Conservation (phyloP, 305 asterid genomes). For the Lippia alba region DNA sequence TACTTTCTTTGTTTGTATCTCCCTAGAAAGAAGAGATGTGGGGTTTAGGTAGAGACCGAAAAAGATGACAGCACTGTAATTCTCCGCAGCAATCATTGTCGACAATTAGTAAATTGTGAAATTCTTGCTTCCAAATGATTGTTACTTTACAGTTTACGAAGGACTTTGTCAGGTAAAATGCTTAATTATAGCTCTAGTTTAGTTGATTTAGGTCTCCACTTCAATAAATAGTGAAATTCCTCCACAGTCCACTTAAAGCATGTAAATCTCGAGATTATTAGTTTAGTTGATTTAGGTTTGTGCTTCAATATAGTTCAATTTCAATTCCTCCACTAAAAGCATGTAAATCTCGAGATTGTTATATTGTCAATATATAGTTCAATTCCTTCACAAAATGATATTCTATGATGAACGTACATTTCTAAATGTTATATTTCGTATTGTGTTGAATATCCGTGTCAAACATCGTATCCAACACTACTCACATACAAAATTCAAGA, state of each 20-base stretch:
- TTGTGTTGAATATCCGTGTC: too few relatives aligned
- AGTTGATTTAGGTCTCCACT: too few relatives aligned
- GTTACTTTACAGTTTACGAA: neutral
- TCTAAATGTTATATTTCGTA: too few relatives aligned
- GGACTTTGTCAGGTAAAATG: neutral
- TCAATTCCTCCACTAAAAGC: too few relatives aligned
- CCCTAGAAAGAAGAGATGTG: slow-evolving; percentile 12
- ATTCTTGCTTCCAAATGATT: slow-evolving; percentile 16
- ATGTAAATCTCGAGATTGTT: too few relatives aligned
- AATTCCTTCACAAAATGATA: too few relatives aligned
- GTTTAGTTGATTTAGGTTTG: slow-evolving; percentile 14
- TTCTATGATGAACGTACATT: too few relatives aligned
- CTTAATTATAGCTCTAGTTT: neutral
- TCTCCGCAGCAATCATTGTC: neutral
- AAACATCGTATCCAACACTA: too few relatives aligned
- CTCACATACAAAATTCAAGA: too few relatives aligned
- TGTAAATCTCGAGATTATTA: neutral
- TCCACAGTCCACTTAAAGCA: neutral
- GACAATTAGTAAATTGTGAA: neutral
- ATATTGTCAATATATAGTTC: too few relatives aligned
- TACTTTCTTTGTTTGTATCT: neutral
- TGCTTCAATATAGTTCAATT: neutral
- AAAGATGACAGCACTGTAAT: neutral
- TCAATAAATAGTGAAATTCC: slow-evolving; percentile 24
- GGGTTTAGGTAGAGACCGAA: neutral